These are phyloP conservation scores for Suillus bovinus DNA, from an alignment of 768 basidiomycete genomes.

Conservation along the genomic window DNA sequence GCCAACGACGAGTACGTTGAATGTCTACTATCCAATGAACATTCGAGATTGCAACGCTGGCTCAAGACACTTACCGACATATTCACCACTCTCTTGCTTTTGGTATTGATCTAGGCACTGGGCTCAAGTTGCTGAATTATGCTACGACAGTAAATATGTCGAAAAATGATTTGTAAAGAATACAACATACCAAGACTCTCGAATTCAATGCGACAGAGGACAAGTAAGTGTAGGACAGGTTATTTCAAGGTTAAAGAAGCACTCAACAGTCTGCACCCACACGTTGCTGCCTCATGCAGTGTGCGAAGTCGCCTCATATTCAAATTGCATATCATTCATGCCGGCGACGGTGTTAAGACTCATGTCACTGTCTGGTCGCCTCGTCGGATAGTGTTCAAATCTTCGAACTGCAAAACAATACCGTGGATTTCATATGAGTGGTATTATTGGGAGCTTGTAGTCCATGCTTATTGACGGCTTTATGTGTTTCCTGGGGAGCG, in stretches of 20 bases:
- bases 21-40: background rate
- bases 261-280: background rate
- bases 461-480: background rate
- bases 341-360: background rate
- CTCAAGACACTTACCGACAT: background rate
- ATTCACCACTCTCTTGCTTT: background rate
- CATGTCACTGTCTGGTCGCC: background rate
- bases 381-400: background rate
- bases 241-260: background rate
- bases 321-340: background rate
- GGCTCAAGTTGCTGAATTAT: background rate
- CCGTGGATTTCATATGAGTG: background rate
- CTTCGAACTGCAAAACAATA: background rate
- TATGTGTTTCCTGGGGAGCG: background rate
- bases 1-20: slow-evolving; percentile 28
- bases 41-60: background rate
- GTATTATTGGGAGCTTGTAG: background rate
- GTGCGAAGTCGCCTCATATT: background rate
- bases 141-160: background rate
- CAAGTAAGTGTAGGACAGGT: too few species aligned
- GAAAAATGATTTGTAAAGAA: background rate
- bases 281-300: slow-evolving; percentile 4
- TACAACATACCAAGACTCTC: background rate
- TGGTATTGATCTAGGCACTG: background rate
- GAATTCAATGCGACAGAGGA: too few species aligned